Evolutionary conservation across 2,329 filamentous ascomycete species (phyloP), one percentile per base, ranked within the genome.

Genomic region (Pseudocercospora fijiensis): DNA sequence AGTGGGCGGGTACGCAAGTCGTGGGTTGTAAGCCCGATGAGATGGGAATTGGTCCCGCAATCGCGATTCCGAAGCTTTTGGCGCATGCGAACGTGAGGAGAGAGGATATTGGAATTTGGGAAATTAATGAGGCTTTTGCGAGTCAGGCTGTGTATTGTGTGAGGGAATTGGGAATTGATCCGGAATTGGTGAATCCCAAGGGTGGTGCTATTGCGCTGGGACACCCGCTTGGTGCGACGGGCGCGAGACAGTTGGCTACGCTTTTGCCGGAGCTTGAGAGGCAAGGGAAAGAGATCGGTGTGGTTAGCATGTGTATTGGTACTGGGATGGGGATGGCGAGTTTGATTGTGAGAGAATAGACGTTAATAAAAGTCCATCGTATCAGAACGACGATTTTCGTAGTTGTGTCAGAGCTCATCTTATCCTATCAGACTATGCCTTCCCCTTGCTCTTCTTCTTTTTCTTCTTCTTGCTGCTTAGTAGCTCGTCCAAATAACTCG

Each of bases 151-250:
- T 88, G 58, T 85, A 96, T 78, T 93, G 89, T 71, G 79, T 94
- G 52, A 81, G 91, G 65, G 84, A 86, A 72, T 75, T 95, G 10
- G 89, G 88, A 0, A 79, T 94, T 20, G 87, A 88, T 70, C 78
- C 85, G 61, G 86, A 85, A 7, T 88, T 85, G 78, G 90, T 97
- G 18, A 98, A 98, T 78, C 92, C 92, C 0, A 92, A 96, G 72
- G 94, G 94, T 65, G 93, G 94, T 30, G 94, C 93, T 2, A 96
- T 97, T 76, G 93, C 94, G n/a, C 80, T 97, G 24, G 94, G 94
- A 1, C 94, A 97, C 76, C 93, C 93, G 5, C 83, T 97, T 0
- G 93, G 94, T 53, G 93, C 92, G 30, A 97, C 93, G 4, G 92
- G 91, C 33, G 91, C 90, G 28, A 83, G 93, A 69, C 89, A 96